Conservation (phyloP, 371 early-diverging fungal species). For the Saksenaea oblongispora region DNA sequence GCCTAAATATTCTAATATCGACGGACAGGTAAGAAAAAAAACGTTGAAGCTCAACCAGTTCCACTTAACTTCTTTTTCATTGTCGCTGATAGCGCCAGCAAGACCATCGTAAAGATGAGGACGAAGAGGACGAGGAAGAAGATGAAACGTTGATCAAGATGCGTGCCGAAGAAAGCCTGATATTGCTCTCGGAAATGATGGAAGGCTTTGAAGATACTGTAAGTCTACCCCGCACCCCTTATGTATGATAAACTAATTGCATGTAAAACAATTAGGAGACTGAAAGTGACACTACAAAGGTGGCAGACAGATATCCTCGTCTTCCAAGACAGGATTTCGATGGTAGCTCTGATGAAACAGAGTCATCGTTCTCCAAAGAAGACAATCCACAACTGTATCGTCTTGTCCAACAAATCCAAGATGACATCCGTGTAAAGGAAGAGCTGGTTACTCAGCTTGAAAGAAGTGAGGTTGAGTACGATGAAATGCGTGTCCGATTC, state of each 20-base stretch:
- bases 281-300: neutral
- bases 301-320: constrained; percentile 13
- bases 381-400: constrained; percentile 27
- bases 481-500: constrained; percentile 58
- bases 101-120: neutral
- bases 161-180: neutral
- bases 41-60: neutral
- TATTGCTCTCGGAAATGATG: neutral
- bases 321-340: constrained; percentile 9
- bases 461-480: constrained; percentile 48
- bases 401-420: constrained; percentile 58
- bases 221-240: neutral
- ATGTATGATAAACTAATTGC: neutral
- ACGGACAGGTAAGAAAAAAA: neutral
- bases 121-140: neutral
- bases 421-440: constrained; percentile 64
- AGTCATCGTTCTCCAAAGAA: constrained; percentile 14
- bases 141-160: neutral
- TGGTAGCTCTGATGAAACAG: constrained; percentile 11
- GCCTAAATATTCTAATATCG: neutral
- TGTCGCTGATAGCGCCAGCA: neutral
- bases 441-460: constrained; percentile 52
- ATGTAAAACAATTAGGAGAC: neutral
- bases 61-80: neutral
- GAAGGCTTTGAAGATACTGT: neutral